Conservation (phyloP, 345 rosid genomes). For the Geranium brycei region DNA sequence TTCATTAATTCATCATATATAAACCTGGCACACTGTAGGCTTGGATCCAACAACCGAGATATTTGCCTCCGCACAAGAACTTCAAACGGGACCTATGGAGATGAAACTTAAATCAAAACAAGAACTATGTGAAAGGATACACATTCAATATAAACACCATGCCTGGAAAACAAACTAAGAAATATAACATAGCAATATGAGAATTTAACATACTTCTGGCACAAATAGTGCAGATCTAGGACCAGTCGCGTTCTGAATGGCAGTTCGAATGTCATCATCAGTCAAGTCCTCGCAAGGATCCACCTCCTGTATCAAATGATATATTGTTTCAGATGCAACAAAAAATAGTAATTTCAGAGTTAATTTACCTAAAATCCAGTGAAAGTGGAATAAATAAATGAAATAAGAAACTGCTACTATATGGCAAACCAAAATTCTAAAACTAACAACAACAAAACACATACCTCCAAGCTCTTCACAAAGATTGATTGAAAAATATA, state of each 20-base stretch:
- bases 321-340: not conserved
- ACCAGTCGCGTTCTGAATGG: slow-evolving; percentile 88
- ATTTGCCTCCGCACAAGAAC: slow-evolving; percentile 90
- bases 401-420: not conserved
- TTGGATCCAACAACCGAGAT: slow-evolving; percentile 80
- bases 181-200: not conserved
- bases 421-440: not conserved
- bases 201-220: slow-evolving; percentile 53
- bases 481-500: slow-evolving; percentile 69
- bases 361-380: not conserved
- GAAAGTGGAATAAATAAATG: not conserved
- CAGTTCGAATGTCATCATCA: slow-evolving; percentile 76
- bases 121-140: not conserved
- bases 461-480: slow-evolving; percentile 81
- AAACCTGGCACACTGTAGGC: slow-evolving; percentile 95
- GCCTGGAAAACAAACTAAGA: not conserved
- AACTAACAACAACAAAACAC: slow-evolving; percentile 9
- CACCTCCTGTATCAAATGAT: slow-evolving; percentile 40
- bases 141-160: not conserved
- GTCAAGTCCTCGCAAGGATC: slow-evolving; percentile 86
- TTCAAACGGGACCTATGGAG: slow-evolving; percentile 74
- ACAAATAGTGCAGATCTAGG: slow-evolving; percentile 81
- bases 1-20: slow-evolving; percentile 82
- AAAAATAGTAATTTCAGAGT: not conserved
- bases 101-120: slow-evolving; percentile 4